Base-by-base conservation (phyloP, 257 asterid genomes). In the Rehmannia glutinosa region DNA sequence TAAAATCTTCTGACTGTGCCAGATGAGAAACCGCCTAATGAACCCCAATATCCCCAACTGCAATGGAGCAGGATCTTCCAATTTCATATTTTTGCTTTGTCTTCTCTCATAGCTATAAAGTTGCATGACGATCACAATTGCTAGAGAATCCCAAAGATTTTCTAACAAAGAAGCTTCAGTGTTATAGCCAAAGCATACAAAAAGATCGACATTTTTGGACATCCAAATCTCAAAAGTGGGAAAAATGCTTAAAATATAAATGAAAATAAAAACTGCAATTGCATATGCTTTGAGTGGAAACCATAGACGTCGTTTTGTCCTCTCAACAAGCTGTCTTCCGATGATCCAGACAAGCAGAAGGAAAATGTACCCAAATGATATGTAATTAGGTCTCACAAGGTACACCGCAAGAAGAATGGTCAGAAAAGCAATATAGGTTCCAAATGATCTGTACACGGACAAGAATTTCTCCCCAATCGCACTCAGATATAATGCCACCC, bases 21-120 rank as follows among this genome's bases (percentile, higher is more conserved):
- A 94, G 75, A 91, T 89, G 70, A 94, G 78, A 70, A 82, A 76
- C 69, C 99, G 87, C 62, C 79, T 88, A 27, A 81, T 30, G 78
- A 94, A 91, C 43, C 97, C 99, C 64, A 89, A 71, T 59, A 88
- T 72, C 54, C 99, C 99, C 67, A 81, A 77, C 68, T 87, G 87
- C 66, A 81, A 69, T 39, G 80, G 79, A 28, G 85, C 85, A 20
- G 81, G 66, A 74, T 80, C 85, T 68, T 79, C 96, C 52, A 86
- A 78, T 70, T 73, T 75, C 78, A 77, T 68, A 69, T 43, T 66
- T 77, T 85, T 84, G 89, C 96, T 94, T 75, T 94, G 96, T 75
- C 99, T 86, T 82, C 99, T 89, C 77, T 94, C 99, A 19, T 94
- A 94, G 82, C 97, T 94, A 61, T 94, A 91, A 78, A 94, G 96